Evolutionary conservation across 345 rosid species (phyloP).

Genomic region (Eucalyptus victrix): DNA sequence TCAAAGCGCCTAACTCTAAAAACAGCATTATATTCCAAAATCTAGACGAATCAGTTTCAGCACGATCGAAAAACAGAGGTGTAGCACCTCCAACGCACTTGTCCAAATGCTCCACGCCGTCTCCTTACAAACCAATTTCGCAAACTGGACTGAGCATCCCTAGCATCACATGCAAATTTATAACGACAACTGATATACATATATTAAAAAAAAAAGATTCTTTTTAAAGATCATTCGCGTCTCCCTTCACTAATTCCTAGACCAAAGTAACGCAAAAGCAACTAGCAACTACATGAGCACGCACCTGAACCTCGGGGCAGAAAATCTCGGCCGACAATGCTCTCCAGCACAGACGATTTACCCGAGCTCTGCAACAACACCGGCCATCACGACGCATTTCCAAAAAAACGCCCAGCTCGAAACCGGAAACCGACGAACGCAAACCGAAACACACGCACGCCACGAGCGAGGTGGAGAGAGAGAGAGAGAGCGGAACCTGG

Average conservation of each 20-base stretch:
- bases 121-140: not conserved
- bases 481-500: slow-evolving; percentile 11
- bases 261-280: not conserved
- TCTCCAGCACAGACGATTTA: slow-evolving; percentile 59
- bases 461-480: not conserved
- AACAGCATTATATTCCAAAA: not conserved
- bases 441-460: not conserved
- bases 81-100: not conserved
- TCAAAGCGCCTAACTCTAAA: not conserved
- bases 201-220: not conserved
- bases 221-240: not conserved
- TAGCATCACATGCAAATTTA: not conserved
- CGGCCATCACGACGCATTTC: not conserved
- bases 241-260: not conserved
- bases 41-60: not conserved
- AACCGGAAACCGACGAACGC: not conserved
- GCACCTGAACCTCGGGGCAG: slow-evolving; percentile 62
- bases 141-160: not conserved
- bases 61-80: not conserved
- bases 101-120: not conserved
- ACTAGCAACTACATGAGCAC: not conserved
- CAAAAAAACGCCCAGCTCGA: not conserved
- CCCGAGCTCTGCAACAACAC: slow-evolving; percentile 42
- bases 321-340: slow-evolving; percentile 64
- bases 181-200: not conserved